Conservation (phyloP, 2,329 filamentous ascomycete genomes). For the Trichoderma aggressivum region DNA sequence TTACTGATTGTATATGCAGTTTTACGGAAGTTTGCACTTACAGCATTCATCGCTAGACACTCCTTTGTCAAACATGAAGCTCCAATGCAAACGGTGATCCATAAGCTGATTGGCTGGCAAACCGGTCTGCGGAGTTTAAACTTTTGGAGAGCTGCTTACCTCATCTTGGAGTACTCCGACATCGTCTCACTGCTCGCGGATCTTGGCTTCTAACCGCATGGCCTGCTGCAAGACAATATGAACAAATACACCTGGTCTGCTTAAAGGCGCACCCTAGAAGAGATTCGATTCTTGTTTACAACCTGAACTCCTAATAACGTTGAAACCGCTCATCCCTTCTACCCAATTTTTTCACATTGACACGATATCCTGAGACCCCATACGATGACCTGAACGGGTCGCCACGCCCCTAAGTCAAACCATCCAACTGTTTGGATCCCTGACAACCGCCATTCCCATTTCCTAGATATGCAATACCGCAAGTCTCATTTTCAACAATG, state of each 20-base stretch:
- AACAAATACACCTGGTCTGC: not conserved
- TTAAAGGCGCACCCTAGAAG: not conserved
- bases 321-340: not conserved
- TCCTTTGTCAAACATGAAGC: not conserved
- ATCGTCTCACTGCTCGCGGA: not conserved
- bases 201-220: not conserved
- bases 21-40: not conserved
- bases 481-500: not conserved
- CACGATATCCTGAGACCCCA: not conserved
- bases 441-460: not conserved
- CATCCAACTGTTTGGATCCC: not conserved
- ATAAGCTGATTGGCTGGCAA: not conserved
- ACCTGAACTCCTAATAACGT: not conserved
- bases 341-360: not conserved
- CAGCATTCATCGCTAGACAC: not conserved
- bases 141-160: not conserved
- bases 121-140: not conserved
- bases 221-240: not conserved
- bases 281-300: not conserved
- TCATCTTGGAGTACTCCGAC: not conserved
- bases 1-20: not conserved
- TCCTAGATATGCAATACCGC: not conserved
- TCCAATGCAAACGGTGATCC: not conserved
- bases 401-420: not conserved
- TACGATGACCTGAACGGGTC: slow-evolving; percentile 1